phyloP scores from a whole-genome alignment of 345 rosid genomes.

The Bretschneidera sinensis region DNA sequence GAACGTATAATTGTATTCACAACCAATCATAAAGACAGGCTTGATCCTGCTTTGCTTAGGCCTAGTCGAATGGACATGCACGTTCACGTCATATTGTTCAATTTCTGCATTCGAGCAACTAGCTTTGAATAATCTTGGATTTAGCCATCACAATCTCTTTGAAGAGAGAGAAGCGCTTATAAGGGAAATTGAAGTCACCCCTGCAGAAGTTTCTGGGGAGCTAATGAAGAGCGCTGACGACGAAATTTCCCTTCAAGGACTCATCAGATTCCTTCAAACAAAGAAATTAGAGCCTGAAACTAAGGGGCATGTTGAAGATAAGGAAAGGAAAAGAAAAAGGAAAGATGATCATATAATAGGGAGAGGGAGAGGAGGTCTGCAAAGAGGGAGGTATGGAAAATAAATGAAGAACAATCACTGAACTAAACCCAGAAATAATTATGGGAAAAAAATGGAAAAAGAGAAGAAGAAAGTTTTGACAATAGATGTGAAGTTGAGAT shows the following conservation, averaged over 20 bases:
- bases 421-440: too few relatives aligned
- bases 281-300: slow-evolving; percentile 7
- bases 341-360: too few relatives aligned
- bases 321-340: too few relatives aligned
- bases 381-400: too few relatives aligned
- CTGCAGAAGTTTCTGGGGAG: slow-evolving; percentile 41
- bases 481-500: too few relatives aligned
- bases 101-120: slow-evolving; percentile 37
- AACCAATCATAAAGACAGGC: slow-evolving; percentile 34
- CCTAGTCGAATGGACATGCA: slow-evolving; percentile 39
- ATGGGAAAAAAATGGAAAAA: too few relatives aligned
- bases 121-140: slow-evolving; percentile 25
- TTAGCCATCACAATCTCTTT: slow-evolving; percentile 21
- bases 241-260: slow-evolving; percentile 12
- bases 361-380: too few relatives aligned
- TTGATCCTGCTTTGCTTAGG: slow-evolving; percentile 38
- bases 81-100: slow-evolving; percentile 35
- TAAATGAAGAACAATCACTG: too few relatives aligned
- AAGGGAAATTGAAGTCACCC: slow-evolving; percentile 22
- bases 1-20: slow-evolving; percentile 46
- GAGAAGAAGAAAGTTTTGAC: too few relatives aligned
- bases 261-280: slow-evolving; percentile 26
- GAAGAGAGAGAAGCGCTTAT: slow-evolving; percentile 21
- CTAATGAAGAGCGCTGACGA: slow-evolving; percentile 28
- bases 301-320: too few relatives aligned